These are phyloP conservation scores for Nakaseomyces delphensis DNA, from an alignment of 1,139 yeast species.

Conservation along the genomic window DNA sequence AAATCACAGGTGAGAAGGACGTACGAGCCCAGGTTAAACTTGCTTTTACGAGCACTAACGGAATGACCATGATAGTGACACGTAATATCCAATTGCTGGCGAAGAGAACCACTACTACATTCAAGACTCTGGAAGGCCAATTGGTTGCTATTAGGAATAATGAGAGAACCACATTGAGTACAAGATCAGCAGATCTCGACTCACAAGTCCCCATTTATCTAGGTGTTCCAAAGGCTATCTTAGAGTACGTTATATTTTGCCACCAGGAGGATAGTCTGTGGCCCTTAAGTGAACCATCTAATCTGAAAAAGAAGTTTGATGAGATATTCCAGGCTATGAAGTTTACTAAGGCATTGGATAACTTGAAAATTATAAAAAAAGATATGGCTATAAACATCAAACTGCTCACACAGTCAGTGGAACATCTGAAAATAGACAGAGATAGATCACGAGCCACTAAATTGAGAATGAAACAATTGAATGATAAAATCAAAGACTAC, in stretches of 20 bases:
- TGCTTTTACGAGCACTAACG: conserved; percentile 69
- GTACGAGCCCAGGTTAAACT: conserved; percentile 86
- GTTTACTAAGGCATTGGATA: conserved; percentile 83
- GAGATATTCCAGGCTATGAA: conserved; percentile 94
- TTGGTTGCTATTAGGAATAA: conserved; percentile 55
- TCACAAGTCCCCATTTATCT: conserved; percentile 68
- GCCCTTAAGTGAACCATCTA: conserved; percentile 92
- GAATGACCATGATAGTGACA: conserved; percentile 74
- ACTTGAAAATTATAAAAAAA: conserved; percentile 64
- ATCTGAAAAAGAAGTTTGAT: conserved; percentile 83
- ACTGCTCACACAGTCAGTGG: conserved; percentile 66
- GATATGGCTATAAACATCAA: conserved; percentile 70
- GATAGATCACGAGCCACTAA: conserved; percentile 58
- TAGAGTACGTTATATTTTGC: conserved; percentile 91
- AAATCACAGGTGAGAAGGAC: conserved; percentile 62
- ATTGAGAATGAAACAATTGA: conserved; percentile 40
- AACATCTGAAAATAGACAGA: conserved; percentile 63
- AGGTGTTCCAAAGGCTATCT: conserved; percentile 80
- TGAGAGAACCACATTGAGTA: conserved; percentile 64
- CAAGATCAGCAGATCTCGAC: conserved; percentile 82
- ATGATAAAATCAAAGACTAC: conserved; percentile 39
- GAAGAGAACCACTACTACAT: conserved; percentile 57
- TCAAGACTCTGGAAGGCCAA: conserved; percentile 89
- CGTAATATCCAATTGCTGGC: conserved; percentile 68
- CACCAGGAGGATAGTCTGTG: conserved; percentile 96